phyloP scores from a whole-genome alignment of 1,139 yeast genomes.

The Candida smagusa region DNA sequence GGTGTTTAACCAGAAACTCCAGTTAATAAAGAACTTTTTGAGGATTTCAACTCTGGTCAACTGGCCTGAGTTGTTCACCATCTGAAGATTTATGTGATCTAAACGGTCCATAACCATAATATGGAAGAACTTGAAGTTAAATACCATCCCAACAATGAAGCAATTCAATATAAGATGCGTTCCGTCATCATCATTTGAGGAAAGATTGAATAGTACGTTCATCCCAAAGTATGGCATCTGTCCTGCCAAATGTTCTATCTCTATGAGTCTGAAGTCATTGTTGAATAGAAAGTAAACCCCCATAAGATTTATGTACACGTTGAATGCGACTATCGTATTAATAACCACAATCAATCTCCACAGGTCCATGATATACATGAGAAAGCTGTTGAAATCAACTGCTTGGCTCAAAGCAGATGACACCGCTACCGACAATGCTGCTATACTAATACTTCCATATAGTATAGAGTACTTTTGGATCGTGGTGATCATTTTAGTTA shows the following conservation, averaged over 20 bases:
- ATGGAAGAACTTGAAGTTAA: slow-evolving; percentile 68
- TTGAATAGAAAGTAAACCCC: slow-evolving; percentile 62
- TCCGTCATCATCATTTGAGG: slow-evolving; percentile 37
- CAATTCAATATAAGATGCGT: slow-evolving; percentile 50
- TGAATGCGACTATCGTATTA: slow-evolving; percentile 34
- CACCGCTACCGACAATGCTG: slow-evolving; percentile 25
- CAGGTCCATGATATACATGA: slow-evolving; percentile 36
- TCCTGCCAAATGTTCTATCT: slow-evolving; percentile 53
- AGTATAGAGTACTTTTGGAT: neutral
- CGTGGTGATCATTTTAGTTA: slow-evolving; percentile 1
- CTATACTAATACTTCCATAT: slow-evolving; percentile 24
- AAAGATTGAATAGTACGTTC: slow-evolving; percentile 61
- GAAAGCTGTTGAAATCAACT: slow-evolving; percentile 25
- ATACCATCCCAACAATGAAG: slow-evolving; percentile 40
- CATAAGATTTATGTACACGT: slow-evolving; percentile 32
- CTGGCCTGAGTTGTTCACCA: slow-evolving; percentile 29
- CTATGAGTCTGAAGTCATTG: slow-evolving; percentile 61
- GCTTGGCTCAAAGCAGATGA: slow-evolving; percentile 25
- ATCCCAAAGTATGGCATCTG: slow-evolving; percentile 54
- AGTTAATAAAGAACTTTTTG: slow-evolving; percentile 14
- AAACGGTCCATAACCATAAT: slow-evolving; percentile 67
- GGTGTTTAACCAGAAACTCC: slow-evolving; percentile 31
- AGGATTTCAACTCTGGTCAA: slow-evolving; percentile 28
- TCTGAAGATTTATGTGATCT: slow-evolving; percentile 47
- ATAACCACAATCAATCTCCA: slow-evolving; percentile 30